Conservation (phyloP, 2,329 filamentous ascomycete genomes). For the Colletotrichum australisinense region DNA sequence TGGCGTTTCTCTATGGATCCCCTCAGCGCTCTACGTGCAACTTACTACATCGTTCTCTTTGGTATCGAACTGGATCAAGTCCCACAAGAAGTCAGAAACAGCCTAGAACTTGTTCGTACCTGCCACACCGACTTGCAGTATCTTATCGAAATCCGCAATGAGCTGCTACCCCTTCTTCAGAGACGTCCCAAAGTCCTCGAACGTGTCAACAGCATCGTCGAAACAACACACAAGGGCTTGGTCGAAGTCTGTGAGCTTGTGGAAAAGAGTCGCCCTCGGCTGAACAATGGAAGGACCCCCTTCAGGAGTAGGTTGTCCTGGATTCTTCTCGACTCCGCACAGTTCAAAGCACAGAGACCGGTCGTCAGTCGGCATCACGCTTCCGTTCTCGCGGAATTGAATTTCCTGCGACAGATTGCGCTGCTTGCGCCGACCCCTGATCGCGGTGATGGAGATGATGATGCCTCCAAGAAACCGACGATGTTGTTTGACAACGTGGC, state of each 20-base stretch:
- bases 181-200: slow-evolving; percentile 40
- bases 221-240: slow-evolving; percentile 41
- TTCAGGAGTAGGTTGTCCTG: slow-evolving; percentile 40
- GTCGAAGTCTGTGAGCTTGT: slow-evolving; percentile 43
- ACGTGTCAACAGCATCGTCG: slow-evolving; percentile 44
- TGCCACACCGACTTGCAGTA: slow-evolving; percentile 46
- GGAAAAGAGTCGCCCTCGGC: slow-evolving; percentile 43
- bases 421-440: background rate
- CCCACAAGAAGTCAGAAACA: slow-evolving; percentile 41
- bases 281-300: slow-evolving; percentile 33
- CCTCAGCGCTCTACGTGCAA: slow-evolving; percentile 7
- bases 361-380: slow-evolving; percentile 43
- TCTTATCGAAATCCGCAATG: slow-evolving; percentile 45
- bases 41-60: slow-evolving; percentile 32
- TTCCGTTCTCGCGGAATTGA: slow-evolving; percentile 44
- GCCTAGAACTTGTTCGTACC: slow-evolving; percentile 46
- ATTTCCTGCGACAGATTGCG: slow-evolving; percentile 37
- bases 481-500: slow-evolving; percentile 17
- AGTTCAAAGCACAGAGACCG: slow-evolving; percentile 42
- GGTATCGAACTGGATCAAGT: slow-evolving; percentile 41
- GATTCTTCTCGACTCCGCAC: slow-evolving; percentile 39
- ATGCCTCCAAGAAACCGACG: background rate
- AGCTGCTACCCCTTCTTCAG: slow-evolving; percentile 41
- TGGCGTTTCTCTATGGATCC: slow-evolving; percentile 3
- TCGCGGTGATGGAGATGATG: background rate